Evolutionary conservation across 495 filamentous ascomycete genomes (phyloP).

Genomic region (Aspergillus mulundensis): DNA sequence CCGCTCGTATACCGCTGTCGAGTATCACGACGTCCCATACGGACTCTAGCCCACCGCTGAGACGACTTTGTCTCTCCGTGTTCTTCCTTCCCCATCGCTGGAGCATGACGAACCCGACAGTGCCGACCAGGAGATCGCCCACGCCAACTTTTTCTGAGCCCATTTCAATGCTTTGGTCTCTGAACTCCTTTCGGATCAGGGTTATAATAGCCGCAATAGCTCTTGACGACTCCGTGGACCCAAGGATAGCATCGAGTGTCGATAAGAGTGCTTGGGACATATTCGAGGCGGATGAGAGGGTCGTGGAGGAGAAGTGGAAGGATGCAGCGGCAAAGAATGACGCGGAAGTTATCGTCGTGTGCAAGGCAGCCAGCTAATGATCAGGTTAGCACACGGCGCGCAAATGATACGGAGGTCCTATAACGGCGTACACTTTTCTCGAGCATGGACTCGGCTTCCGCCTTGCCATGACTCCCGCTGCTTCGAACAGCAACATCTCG

Average conservation of each 20-base stretch:
- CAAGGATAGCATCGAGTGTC: conserved; percentile 69
- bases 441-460: conserved; percentile 60
- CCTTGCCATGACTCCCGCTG: conserved; percentile 50
- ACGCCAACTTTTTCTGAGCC: conserved; percentile 62
- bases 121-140: conserved; percentile 60
- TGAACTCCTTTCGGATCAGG: conserved; percentile 67
- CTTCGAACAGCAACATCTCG: conserved; percentile 57
- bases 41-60: conserved; percentile 54
- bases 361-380: conserved; percentile 51
- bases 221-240: conserved; percentile 72
- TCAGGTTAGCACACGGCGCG: conserved; percentile 6
- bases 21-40: conserved; percentile 80
- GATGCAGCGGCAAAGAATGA: conserved; percentile 65
- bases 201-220: conserved; percentile 78
- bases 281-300: conserved; percentile 56
- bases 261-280: conserved; percentile 63
- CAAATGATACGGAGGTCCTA: not conserved
- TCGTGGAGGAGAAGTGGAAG: conserved; percentile 66
- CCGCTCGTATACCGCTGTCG: conserved; percentile 57
- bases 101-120: conserved; percentile 67
- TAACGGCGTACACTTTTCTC: conserved; percentile 50
- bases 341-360: conserved; percentile 59
- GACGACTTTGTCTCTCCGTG: conserved; percentile 51
- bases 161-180: conserved; percentile 54
- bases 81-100: conserved; percentile 63